phyloP scores from a whole-genome alignment of 1,284 basidiomycete genomes.

The Tremellales sp. region DNA sequence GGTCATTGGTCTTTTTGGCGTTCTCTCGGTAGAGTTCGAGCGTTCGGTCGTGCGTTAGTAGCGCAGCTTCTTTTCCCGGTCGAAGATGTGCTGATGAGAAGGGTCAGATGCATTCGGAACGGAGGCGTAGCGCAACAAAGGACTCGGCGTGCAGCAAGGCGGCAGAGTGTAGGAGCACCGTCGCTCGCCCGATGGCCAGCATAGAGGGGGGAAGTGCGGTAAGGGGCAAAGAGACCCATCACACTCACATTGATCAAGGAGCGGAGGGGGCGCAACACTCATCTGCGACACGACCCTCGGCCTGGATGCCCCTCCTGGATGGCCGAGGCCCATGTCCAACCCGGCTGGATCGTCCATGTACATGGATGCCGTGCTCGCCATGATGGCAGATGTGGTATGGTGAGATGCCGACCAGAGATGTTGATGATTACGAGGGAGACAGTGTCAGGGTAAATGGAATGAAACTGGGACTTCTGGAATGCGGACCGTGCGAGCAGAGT shows the following conservation, averaged over 20 bases:
- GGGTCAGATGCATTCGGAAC: neutral
- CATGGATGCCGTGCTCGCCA: constrained; percentile 3
- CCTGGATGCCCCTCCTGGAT: constrained; percentile 21
- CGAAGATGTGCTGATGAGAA: constrained; percentile 65
- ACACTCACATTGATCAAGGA: constrained; percentile 48
- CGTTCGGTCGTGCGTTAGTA: constrained; percentile 91
- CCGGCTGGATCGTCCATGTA: constrained; percentile 7
- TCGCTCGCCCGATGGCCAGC: no score
- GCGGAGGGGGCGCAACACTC: constrained; percentile 21
- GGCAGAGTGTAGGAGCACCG: no score
- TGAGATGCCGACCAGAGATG: no score
- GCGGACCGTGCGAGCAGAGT: no score
- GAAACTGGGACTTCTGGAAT: no score
- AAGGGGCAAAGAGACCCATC: neutral
- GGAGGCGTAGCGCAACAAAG: neutral
- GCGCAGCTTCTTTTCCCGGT: constrained; percentile 84
- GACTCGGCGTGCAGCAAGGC: no score
- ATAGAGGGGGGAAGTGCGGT: no score
- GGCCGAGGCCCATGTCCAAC: constrained; percentile 6
- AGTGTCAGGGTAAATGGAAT: no score
- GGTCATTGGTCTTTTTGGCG: constrained; percentile 98
- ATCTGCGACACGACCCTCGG: constrained; percentile 20
- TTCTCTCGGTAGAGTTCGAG: constrained; percentile 95
- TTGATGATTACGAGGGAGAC: no score
- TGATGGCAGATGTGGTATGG: neutral